Percentiles rank a stretch among this genome's conserved stretches.
These are phyloP conservation scores for Artemisia tridentata DNA, from an alignment of 129 eudicot genomes.

Conservation along the genomic window DNA sequence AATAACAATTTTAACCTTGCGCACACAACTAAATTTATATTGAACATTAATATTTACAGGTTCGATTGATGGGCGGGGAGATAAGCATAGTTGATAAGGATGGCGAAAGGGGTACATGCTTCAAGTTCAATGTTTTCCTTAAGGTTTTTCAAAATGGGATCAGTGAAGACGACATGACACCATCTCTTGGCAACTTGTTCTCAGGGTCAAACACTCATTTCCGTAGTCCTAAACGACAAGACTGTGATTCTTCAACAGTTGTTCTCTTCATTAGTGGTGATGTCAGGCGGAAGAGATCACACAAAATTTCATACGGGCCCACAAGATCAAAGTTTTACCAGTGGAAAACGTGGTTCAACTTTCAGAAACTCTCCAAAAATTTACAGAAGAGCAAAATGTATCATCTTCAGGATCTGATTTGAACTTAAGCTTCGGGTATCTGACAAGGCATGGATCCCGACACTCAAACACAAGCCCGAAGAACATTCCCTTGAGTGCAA, in stretches of 20 bases:
- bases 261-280: slow-evolving; percentile 39
- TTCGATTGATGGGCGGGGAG: slow-evolving; percentile 83
- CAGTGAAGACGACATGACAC: slow-evolving; percentile 24
- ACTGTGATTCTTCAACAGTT: neutral
- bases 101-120: slow-evolving; percentile 68
- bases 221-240: slow-evolving; percentile 20
- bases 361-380: slow-evolving; percentile 36
- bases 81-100: slow-evolving; percentile 65
- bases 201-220: slow-evolving; percentile 26
- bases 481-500: slow-evolving; percentile 46
- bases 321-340: slow-evolving; percentile 40
- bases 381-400: slow-evolving; percentile 13
- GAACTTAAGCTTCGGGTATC: slow-evolving; percentile 20
- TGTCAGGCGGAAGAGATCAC: slow-evolving; percentile 37
- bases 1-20: neutral
- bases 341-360: slow-evolving; percentile 38
- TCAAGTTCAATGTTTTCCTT: slow-evolving; percentile 42
- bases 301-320: slow-evolving; percentile 39
- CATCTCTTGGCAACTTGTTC: neutral
- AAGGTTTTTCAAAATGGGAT: slow-evolving; percentile 14
- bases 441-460: slow-evolving; percentile 7
- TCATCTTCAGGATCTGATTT: slow-evolving; percentile 34
- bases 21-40: neutral
- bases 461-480: slow-evolving; percentile 30
- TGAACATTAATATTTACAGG: slow-evolving; percentile 34